phyloP scores from a whole-genome alignment of 345 rosid species.

The Murraya koenigii region DNA sequence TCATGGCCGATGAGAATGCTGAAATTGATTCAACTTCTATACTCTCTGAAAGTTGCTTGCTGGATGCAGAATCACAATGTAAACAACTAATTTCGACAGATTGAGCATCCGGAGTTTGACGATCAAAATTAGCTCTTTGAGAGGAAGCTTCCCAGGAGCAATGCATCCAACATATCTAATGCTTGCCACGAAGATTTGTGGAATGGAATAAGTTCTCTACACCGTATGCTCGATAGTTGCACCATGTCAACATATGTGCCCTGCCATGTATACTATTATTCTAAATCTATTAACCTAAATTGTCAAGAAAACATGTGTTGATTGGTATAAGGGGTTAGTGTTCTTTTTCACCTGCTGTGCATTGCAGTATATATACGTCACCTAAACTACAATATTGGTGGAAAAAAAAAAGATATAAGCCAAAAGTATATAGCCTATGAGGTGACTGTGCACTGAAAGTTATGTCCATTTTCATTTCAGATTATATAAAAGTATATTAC shows the following conservation, averaged over 20 bases:
- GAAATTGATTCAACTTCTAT: neutral
- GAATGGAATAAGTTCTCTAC: neutral
- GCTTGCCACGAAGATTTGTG: neutral
- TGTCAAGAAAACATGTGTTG: neutral
- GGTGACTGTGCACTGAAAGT: neutral
- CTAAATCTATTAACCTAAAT: neutral
- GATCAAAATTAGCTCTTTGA: conserved; percentile 23
- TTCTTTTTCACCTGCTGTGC: neutral
- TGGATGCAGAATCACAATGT: neutral
- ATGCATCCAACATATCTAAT: neutral
- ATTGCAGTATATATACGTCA: neutral
- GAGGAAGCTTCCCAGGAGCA: conserved; percentile 1
- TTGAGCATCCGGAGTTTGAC: conserved; percentile 2
- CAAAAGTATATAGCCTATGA: neutral
- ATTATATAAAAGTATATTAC: neutral
- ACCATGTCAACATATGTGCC: conserved; percentile 7
- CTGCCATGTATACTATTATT: conserved; percentile 18
- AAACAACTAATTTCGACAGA: neutral
- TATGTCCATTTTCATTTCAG: neutral
- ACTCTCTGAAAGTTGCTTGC: neutral
- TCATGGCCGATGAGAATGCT: neutral
- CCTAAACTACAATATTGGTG: neutral
- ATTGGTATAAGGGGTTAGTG: neutral
- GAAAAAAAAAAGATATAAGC: neutral
- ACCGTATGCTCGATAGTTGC: conserved; percentile 9